Evolutionary conservation across 148 eudicot species (phyloP).

Genomic region (Oxyria digyna): DNA sequence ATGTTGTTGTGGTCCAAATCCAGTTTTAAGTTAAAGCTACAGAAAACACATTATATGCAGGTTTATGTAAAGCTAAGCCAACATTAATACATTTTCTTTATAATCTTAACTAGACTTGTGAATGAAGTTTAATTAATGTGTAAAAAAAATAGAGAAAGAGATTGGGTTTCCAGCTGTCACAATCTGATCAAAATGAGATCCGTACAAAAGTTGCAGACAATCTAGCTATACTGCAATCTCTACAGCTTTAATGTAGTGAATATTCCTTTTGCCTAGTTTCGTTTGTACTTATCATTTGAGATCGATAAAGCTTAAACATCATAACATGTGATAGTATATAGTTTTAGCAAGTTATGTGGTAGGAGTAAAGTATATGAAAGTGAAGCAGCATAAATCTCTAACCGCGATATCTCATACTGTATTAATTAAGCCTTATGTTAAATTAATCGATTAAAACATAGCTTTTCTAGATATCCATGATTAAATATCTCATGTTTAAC

Average conservation of each 20-base stretch:
- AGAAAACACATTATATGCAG: neutral
- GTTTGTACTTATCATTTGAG: neutral
- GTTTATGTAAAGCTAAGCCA: neutral
- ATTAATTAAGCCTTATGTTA: too few species aligned
- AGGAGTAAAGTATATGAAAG: neutral
- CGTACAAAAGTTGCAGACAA: constrained; percentile 7
- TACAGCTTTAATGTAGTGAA: neutral
- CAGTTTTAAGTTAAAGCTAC: neutral
- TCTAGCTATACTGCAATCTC: neutral
- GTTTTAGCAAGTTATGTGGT: neutral
- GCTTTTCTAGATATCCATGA: too few species aligned
- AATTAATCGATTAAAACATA: too few species aligned
- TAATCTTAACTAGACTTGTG: neutral
- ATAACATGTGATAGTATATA: neutral
- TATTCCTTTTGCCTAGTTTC: constrained; percentile 6
- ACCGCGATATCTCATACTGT: too few species aligned
- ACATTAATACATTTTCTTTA: neutral
- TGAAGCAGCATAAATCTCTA: neutral
- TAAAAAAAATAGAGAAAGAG: neutral
- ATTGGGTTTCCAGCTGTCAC: neutral
- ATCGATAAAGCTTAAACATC: neutral
- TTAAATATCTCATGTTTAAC: too few species aligned
- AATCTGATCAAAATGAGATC: constrained; percentile 4
- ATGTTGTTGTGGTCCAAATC: neutral
- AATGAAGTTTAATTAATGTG: neutral